Evolutionary conservation across 139 green algal species (phyloP).

Genomic region (Closterium sp.): DNA sequence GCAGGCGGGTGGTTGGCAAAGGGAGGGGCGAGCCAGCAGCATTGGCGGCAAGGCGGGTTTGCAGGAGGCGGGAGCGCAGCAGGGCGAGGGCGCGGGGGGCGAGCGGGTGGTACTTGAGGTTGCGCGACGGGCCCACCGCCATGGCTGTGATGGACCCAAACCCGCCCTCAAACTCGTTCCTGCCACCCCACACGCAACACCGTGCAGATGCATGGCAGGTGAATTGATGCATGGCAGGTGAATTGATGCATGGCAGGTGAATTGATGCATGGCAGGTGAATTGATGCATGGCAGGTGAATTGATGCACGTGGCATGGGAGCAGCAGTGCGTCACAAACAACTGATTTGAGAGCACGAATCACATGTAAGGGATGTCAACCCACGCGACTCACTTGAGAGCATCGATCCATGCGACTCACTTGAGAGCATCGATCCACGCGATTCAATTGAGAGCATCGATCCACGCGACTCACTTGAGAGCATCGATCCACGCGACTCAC

Average conservation of each 20-base stretch:
- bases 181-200: neutral
- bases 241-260: neutral
- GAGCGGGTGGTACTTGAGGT: slow-evolving; percentile 6
- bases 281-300: neutral
- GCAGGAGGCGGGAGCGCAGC: neutral
- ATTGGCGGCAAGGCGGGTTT: neutral
- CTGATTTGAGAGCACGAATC: too few species aligned
- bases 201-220: neutral
- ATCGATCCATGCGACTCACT: too few species aligned
- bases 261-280: neutral
- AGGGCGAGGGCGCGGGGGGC: neutral
- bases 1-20: neutral
- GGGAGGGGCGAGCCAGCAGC: neutral
- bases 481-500: too few species aligned
- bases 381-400: too few species aligned
- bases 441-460: too few species aligned
- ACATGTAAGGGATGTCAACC: too few species aligned
- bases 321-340: too few species aligned
- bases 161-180: neutral
- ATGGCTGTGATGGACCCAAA: slow-evolving; percentile 12
- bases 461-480: too few species aligned
- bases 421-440: too few species aligned
- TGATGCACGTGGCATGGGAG: too few species aligned
- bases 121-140: neutral
- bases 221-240: neutral